A percentile compares a stretch with the other conserved stretches of the same genome.
Conservation (phyloP, 2,329 filamentous ascomycete genomes). For the Phyllosticta paracitricarpa region DNA sequence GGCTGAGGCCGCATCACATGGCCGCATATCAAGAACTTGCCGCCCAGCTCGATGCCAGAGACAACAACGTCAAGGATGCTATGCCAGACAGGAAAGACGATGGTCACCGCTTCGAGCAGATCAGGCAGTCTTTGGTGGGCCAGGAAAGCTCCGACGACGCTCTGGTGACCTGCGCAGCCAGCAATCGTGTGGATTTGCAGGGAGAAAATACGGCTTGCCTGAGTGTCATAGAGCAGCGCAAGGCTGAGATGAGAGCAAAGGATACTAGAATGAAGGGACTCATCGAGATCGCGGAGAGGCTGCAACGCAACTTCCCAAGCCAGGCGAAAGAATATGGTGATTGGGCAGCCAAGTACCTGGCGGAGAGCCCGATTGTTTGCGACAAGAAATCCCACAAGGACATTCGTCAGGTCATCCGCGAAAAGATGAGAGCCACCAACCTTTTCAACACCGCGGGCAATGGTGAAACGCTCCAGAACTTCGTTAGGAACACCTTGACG, state of each 20-base stretch:
- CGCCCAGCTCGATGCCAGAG: conserved; percentile 41
- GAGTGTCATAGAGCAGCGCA: background rate
- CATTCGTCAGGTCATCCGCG: background rate
- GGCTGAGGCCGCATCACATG: conserved; percentile 38
- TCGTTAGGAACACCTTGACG: background rate
- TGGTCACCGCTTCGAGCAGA: background rate
- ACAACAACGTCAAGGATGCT: conserved; percentile 19
- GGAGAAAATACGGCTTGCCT: background rate
- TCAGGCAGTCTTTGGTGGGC: conserved; percentile 37
- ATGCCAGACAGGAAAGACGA: background rate
- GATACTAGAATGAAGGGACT: background rate
- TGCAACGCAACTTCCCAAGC: background rate
- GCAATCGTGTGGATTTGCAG: background rate
- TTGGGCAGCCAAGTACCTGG: background rate
- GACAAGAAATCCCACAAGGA: background rate
- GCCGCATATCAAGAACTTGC: conserved; percentile 47
- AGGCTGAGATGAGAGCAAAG: background rate
- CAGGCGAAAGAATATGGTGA: background rate
- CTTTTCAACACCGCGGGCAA: conserved; percentile 12
- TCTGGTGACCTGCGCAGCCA: conserved; percentile 29
- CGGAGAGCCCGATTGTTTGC: background rate
- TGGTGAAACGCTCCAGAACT: background rate
- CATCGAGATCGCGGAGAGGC: background rate
- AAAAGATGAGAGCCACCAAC: background rate
- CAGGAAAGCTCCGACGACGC: conserved; percentile 42